Percentiles rank a stretch among this genome's conserved stretches.
phyloP scores from a whole-genome alignment of 108 stramenopile genomes.

The Skeletonema grethae region DNA sequence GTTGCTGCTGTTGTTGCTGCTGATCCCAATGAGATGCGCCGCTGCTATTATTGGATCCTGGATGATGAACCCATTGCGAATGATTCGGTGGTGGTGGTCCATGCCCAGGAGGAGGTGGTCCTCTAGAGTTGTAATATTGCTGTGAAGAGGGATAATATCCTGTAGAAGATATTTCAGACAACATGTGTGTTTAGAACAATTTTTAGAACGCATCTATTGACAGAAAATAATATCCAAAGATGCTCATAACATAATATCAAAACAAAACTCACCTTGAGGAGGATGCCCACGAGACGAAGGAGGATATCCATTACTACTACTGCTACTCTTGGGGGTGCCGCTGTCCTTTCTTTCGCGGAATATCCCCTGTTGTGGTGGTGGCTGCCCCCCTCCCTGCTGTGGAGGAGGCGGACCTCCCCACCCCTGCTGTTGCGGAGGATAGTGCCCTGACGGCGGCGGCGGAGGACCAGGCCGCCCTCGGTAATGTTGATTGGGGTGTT shows the following conservation, averaged over 20 bases:
- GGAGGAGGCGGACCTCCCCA: conserved; percentile 3
- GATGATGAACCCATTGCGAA: conserved; percentile 6
- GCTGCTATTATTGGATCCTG: neutral
- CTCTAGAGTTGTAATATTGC: conserved; percentile 9
- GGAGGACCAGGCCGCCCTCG: neutral
- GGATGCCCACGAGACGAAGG: neutral
- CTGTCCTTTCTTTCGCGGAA: conserved; percentile 5
- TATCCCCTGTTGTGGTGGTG: neutral
- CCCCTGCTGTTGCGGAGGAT: neutral
- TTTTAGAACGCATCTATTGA: too few relatives aligned
- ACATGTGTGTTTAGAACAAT: too few relatives aligned
- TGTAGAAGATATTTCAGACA: neutral
- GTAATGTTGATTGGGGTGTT: conserved; percentile 5
- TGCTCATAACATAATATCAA: neutral
- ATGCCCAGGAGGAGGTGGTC: conserved; percentile 7
- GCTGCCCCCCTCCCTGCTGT: neutral
- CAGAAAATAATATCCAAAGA: too few relatives aligned
- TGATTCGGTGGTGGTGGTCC: conserved; percentile 11
- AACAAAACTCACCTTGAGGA: neutral
- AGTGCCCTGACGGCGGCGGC: neutral
- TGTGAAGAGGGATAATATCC: conserved; percentile 7
- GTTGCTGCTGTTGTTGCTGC: neutral
- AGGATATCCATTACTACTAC: neutral
- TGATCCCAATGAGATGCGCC: neutral
- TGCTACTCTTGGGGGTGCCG: neutral